phyloP scores from a whole-genome alignment of 805 yeast genomes.

The Ogataea wickerhamii region DNA sequence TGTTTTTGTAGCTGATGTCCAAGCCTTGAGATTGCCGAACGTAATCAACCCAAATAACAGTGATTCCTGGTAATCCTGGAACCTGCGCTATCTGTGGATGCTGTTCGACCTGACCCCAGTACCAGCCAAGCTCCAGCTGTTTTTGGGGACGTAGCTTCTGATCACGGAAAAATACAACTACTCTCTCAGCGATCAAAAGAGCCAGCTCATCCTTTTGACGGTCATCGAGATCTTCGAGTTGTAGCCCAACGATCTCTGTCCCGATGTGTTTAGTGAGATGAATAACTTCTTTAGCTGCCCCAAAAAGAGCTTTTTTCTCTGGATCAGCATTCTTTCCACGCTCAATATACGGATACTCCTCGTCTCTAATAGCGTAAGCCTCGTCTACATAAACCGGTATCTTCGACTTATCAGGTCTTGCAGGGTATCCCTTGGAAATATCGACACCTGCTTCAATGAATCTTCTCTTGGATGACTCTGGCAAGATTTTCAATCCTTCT shows the following conservation, averaged over 20 bases:
- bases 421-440: conserved; percentile 36
- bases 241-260: conserved; percentile 38
- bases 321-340: conserved; percentile 36
- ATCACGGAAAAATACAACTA: conserved; percentile 47
- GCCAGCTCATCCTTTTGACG: conserved; percentile 44
- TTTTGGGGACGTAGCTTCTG: conserved; percentile 41
- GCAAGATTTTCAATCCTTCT: conserved; percentile 24
- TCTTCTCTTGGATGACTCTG: conserved; percentile 26
- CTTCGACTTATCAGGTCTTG: conserved; percentile 28
- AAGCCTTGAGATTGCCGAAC: conserved; percentile 21
- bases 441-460: conserved; percentile 35
- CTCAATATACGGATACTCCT: conserved; percentile 31
- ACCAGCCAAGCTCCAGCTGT: conserved; percentile 41
- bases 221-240: conserved; percentile 37
- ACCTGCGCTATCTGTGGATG: conserved; percentile 33
- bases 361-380: conserved; percentile 33
- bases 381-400: conserved; percentile 39
- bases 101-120: conserved; percentile 40
- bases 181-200: conserved; percentile 41
- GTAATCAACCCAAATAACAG: conserved; percentile 38
- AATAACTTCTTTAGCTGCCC: conserved; percentile 38
- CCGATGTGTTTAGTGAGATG: conserved; percentile 44
- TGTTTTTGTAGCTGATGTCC: conserved; percentile 9
- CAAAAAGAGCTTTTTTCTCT: conserved; percentile 38
- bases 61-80: conserved; percentile 33